Conservation (phyloP, 345 rosid species). For the Salix udensis region DNA sequence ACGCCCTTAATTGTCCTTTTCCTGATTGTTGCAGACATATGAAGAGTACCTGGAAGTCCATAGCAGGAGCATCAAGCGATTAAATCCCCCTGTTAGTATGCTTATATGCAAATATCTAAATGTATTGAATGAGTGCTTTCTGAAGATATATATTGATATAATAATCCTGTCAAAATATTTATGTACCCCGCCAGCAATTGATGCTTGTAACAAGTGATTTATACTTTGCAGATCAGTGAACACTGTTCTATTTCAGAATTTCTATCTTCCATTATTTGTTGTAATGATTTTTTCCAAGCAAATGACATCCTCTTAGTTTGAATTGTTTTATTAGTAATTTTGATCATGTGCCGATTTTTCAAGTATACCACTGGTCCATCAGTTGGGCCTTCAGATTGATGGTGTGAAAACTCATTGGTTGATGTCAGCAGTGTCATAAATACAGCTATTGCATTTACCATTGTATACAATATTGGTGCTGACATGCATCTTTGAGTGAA, state of each 20-base stretch:
- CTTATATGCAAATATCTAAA: constrained; percentile 7
- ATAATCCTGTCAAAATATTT: neutral
- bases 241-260: neutral
- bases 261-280: neutral
- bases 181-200: neutral
- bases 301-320: neutral
- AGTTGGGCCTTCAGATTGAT: neutral
- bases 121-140: constrained; percentile 3
- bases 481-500: neutral
- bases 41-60: constrained; percentile 89
- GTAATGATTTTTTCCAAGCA: neutral
- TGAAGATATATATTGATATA: neutral
- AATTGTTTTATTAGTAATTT: neutral
- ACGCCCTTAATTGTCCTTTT: neutral
- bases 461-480: neutral
- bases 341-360: neutral
- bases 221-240: neutral
- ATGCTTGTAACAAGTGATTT: neutral
- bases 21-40: constrained; percentile 66
- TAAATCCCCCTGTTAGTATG: constrained; percentile 63
- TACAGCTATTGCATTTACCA: neutral
- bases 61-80: constrained; percentile 61
- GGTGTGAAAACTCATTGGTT: neutral
- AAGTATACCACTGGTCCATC: neutral
- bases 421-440: neutral